phyloP scores from a whole-genome alignment of 805 yeast genomes.

The Jamesozyma lodderae region DNA sequence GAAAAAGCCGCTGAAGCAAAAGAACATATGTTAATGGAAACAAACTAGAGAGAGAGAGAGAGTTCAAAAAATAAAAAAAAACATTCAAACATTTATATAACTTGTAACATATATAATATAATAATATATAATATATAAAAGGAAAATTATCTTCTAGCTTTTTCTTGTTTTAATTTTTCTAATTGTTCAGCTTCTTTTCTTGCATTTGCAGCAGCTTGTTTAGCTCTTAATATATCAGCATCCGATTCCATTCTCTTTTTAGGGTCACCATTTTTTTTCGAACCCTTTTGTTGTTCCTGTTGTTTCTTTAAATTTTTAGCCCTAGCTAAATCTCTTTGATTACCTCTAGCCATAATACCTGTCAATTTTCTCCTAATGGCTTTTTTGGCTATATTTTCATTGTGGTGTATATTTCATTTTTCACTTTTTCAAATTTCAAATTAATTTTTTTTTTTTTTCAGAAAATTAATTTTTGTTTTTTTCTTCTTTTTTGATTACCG shows the following conservation, averaged over 20 bases:
- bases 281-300: constrained; percentile 47
- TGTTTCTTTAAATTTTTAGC: constrained; percentile 79
- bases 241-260: constrained; percentile 77
- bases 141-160: constrained; percentile 8
- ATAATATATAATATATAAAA: constrained; percentile 1
- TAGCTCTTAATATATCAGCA: constrained; percentile 82
- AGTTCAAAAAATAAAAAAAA: neutral
- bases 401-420: neutral
- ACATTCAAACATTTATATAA: neutral
- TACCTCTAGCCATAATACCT: constrained; percentile 84
- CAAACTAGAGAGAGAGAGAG: neutral
- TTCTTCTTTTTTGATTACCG: too few species aligned
- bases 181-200: constrained; percentile 28
- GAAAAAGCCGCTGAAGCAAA: constrained; percentile 63
- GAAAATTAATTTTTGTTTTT: neutral
- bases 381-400: neutral
- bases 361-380: neutral
- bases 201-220: constrained; percentile 54
- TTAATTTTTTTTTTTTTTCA: neutral
- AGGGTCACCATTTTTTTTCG: constrained; percentile 75
- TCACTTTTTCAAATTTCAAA: neutral
- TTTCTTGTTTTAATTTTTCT: constrained; percentile 16
- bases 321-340: constrained; percentile 91
- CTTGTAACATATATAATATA: neutral
- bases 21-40: constrained; percentile 23